phyloP scores from a whole-genome alignment of 805 yeast genomes.

The Candida qinlingensis region DNA sequence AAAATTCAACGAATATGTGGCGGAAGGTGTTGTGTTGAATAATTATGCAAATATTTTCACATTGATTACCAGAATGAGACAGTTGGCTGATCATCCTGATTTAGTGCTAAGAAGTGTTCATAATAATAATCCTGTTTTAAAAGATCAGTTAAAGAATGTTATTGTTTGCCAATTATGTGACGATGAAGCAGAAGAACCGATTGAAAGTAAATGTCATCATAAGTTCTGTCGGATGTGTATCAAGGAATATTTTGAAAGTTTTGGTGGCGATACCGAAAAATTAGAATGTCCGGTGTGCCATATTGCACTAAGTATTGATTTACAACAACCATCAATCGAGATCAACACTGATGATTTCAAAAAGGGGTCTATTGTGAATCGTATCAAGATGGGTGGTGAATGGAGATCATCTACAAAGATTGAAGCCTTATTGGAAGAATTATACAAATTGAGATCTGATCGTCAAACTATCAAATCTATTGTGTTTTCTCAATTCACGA shows the following conservation, averaged over 20 bases:
- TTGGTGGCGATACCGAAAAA: conserved; percentile 49
- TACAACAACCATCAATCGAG: conserved; percentile 80
- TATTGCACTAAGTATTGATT: conserved; percentile 84
- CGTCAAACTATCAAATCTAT: conserved; percentile 87
- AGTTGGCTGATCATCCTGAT: conserved; percentile 97
- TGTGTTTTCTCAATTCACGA: conserved; percentile 95
- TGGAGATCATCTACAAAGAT: conserved; percentile 97
- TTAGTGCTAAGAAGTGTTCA: conserved; percentile 73
- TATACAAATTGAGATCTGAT: conserved; percentile 82
- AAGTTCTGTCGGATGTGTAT: conserved; percentile 90
- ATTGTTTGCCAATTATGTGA: conserved; percentile 91
- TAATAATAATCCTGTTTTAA: conserved; percentile 28
- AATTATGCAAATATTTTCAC: conserved; percentile 97
- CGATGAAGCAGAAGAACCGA: conserved; percentile 97
- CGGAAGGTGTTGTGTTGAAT: conserved; percentile 93
- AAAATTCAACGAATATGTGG: conserved; percentile 86
- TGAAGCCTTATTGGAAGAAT: conserved; percentile 91
- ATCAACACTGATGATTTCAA: conserved; percentile 50
- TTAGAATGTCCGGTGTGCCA: conserved; percentile 96
- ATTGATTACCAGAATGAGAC: conserved; percentile 94
- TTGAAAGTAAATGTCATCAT: conserved; percentile 91
- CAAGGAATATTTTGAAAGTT: conserved; percentile 82
- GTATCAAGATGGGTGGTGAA: conserved; percentile 79
- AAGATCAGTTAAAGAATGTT: conserved; percentile 30
- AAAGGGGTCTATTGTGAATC: conserved; percentile 71